Evolutionary conservation across 1,139 yeast genomes (phyloP), one percentile per base, ranked within the genome.

Genomic region (Debaryomycetaceae sp.): DNA sequence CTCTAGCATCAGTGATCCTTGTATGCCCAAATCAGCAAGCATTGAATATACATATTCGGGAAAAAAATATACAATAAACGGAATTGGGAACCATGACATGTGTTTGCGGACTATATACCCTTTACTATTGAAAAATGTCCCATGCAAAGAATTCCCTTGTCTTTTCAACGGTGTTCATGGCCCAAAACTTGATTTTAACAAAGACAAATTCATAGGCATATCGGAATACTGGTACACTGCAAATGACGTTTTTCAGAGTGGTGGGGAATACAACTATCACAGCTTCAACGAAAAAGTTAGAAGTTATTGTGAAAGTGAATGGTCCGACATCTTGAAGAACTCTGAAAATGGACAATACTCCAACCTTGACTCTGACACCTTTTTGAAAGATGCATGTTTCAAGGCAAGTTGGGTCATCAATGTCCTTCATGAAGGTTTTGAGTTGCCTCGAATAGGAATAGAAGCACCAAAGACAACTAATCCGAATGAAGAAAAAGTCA

Each of bases 211-310:
- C 59, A 79, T 86, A 30, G 95, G 95, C 0, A 78, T 84, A 16
- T 83, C 91, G 1, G 95, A 86, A 53, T 86, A 83, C 60, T 85
- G 92, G 92, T 86, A 86, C 53, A 84, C 92, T 1, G 89, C 92
- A 4, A 83, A 85, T 54, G 94, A 86, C 52, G 79, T 86, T 5
- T 85, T 85, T 54, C 79, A 82, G 40, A 73, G 86, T 61, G 89
- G 89, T 7, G 92, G 92, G 6, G 85, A 79, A 42, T 85, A 85
- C 53, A 82, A 81, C 50, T 84, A 75, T 53, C 70, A 75, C 40
- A 63, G 68, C 30, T 84, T 83, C 54, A 83, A 78, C 55, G 70
- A 70, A 34, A 75, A 77, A 41, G 85, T 83, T 4, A 73, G 75
- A 46, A 69, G 71, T 28, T 85, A 75, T 50, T 86, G 95, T 64